Conservation (phyloP, 1,284 basidiomycete genomes). For the Thecaphora thlaspeos region DNA sequence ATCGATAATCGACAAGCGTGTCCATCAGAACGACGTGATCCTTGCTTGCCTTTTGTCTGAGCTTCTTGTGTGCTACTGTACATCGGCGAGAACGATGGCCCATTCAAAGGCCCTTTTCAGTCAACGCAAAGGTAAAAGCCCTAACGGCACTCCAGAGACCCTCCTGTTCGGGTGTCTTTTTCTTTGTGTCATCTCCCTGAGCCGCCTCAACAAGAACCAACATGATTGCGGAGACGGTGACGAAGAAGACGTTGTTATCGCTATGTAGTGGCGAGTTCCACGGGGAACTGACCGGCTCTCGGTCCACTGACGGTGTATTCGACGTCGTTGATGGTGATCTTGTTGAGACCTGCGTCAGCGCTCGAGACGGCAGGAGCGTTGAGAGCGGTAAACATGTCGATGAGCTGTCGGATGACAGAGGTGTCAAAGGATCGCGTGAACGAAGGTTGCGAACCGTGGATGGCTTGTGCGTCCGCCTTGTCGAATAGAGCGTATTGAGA, state of each 20-base stretch:
- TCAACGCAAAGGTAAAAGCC: constrained; percentile 18
- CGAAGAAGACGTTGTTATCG: constrained; percentile 19
- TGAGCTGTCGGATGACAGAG: constrained; percentile 6
- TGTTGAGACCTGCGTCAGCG: constrained; percentile 7
- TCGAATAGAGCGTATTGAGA: constrained; percentile 30
- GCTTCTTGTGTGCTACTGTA: no score
- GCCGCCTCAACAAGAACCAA: constrained; percentile 28
- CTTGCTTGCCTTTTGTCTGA: no score
- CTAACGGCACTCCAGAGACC: constrained; percentile 24
- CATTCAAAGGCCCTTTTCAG: constrained; percentile 25
- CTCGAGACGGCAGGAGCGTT: constrained; percentile 15
- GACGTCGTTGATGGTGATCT: no score
- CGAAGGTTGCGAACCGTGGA: constrained; percentile 14
- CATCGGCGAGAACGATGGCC: no score
- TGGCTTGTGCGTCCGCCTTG: constrained; percentile 12
- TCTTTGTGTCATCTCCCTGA: constrained; percentile 10
- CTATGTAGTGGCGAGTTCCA: constrained; percentile 27
- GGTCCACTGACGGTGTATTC: constrained; percentile 21
- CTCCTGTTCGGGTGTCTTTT: constrained; percentile 22
- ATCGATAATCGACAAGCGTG: no score
- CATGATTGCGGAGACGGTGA: constrained; percentile 19
- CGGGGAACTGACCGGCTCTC: constrained; percentile 19
- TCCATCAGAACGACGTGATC: no score
- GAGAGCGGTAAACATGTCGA: constrained; percentile 24
- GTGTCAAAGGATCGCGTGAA: constrained; percentile 22